A percentile compares a stretch with the other conserved stretches of the same genome.
Evolutionary conservation across 2,329 filamentous ascomycete species (phyloP).

Genomic region (Sclerotinia spermophila): DNA sequence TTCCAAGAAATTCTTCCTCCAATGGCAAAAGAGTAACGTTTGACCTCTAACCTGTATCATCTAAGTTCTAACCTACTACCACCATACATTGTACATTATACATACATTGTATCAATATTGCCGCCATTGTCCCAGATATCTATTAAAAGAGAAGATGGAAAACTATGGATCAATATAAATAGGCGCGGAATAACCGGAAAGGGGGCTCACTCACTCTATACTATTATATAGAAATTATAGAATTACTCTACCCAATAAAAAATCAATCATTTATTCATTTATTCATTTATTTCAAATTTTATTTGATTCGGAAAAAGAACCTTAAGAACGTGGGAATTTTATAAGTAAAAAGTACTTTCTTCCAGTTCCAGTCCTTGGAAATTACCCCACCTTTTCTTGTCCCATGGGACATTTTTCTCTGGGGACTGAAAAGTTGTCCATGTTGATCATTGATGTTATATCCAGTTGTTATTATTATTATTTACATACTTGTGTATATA

Average conservation of each 20-base stretch:
- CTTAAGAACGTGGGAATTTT: background rate
- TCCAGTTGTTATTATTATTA: background rate
- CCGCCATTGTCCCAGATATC: background rate
- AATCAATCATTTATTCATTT: no score
- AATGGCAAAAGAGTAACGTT: background rate
- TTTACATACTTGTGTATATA: no score
- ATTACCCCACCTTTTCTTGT: slow-evolving; percentile 1
- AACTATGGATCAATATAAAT: background rate
- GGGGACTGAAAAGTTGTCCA: slow-evolving; percentile 1
- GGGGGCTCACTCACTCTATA: no score
- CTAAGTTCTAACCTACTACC: no score
- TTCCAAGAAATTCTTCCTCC: slow-evolving; percentile 5
- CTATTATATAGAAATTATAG: background rate
- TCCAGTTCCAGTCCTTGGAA: background rate
- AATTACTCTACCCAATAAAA: background rate
- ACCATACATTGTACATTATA: no score
- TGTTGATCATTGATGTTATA: background rate
- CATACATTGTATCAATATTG: background rate
- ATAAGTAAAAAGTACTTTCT: background rate
- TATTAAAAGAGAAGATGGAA: background rate
- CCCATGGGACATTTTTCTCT: slow-evolving; percentile 1
- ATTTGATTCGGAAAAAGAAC: background rate
- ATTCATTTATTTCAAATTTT: background rate
- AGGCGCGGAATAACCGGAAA: slow-evolving; percentile 11
- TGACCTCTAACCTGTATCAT: background rate